Conservation (phyloP, 352 stramenopile species). For the Globisporangium uncinulatum region DNA sequence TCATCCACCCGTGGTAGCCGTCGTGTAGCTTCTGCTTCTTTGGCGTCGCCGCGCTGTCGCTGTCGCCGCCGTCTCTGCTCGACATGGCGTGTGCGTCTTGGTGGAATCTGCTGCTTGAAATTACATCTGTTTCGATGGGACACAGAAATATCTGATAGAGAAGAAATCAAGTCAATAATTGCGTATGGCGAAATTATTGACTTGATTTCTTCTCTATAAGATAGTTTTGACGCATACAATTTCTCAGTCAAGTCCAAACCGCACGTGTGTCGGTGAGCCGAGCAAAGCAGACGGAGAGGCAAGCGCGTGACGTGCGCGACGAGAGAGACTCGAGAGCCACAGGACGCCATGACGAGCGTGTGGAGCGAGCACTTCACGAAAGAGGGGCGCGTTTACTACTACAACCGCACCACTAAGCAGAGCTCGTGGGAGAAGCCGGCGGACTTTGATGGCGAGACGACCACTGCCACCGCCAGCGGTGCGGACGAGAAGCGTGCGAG, state of each 20-base stretch:
- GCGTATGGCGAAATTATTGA: too few species aligned
- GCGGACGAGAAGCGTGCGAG: background rate
- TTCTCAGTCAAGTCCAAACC: too few species aligned
- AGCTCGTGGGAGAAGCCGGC: slow-evolving; percentile 82
- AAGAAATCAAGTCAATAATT: too few species aligned
- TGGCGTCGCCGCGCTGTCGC: slow-evolving; percentile 35
- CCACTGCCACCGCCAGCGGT: slow-evolving; percentile 2
- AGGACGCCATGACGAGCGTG: slow-evolving; percentile 22
- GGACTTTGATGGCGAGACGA: slow-evolving; percentile 63
- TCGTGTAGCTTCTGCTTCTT: slow-evolving; percentile 56
- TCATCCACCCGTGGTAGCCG: slow-evolving; percentile 87
- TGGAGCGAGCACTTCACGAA: slow-evolving; percentile 87
- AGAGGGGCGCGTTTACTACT: slow-evolving; percentile 84
- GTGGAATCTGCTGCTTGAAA: too few species aligned
- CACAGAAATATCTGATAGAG: too few species aligned
- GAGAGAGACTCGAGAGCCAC: background rate
- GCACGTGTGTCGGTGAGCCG: too few species aligned
- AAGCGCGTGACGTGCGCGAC: background rate
- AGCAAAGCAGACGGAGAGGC: background rate
- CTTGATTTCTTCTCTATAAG: too few species aligned
- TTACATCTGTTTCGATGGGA: too few species aligned
- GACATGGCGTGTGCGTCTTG: slow-evolving; percentile 4
- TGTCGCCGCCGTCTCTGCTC: slow-evolving; percentile 8
- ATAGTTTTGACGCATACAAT: too few species aligned
- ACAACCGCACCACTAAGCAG: slow-evolving; percentile 84